Evolutionary conservation across 768 basidiomycete genomes (phyloP).

Genomic region (Fistulinella prunicolor): DNA sequence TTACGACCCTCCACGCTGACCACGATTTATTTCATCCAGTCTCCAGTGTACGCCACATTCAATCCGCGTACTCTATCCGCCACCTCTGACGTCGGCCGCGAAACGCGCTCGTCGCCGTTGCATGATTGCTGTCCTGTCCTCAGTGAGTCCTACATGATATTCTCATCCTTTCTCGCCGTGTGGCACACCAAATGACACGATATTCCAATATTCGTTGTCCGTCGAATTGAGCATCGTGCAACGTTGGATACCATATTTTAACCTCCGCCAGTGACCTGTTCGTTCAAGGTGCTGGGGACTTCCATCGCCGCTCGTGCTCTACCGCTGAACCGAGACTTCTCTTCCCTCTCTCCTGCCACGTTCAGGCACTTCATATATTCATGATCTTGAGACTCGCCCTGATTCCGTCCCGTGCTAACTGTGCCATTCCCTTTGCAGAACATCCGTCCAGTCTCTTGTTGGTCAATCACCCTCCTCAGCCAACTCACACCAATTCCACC

Average conservation of each 20-base stretch:
- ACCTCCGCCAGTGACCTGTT: slow-evolving; percentile 9
- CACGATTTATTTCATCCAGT: slow-evolving; percentile 35
- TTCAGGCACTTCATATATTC: slow-evolving; percentile 2
- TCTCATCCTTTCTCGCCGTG: slow-evolving; percentile 7
- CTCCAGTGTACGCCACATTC: slow-evolving; percentile 29
- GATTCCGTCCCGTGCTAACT: slow-evolving; percentile 16
- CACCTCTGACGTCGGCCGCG: slow-evolving; percentile 34
- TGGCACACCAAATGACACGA: slow-evolving; percentile 6
- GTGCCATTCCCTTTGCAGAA: slow-evolving; percentile 18
- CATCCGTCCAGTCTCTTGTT: slow-evolving; percentile 40
- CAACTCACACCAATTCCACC: slow-evolving; percentile 30
- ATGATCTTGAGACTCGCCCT: slow-evolving; percentile 6
- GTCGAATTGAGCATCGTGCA: background rate
- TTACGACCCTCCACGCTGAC: slow-evolving; percentile 39
- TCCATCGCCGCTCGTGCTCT: background rate
- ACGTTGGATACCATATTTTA: slow-evolving; percentile 13
- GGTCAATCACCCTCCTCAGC: slow-evolving; percentile 42
- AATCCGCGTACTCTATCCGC: slow-evolving; percentile 32
- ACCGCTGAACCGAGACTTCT: background rate
- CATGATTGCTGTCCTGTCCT: slow-evolving; percentile 38
- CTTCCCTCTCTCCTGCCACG: background rate
- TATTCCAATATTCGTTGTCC: slow-evolving; percentile 1
- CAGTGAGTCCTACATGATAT: slow-evolving; percentile 32
- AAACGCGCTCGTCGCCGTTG: slow-evolving; percentile 37
- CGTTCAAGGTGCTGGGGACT: background rate